Evolutionary conservation across 805 yeast species (phyloP).

Genomic region (Martiniozyma abietophila): DNA sequence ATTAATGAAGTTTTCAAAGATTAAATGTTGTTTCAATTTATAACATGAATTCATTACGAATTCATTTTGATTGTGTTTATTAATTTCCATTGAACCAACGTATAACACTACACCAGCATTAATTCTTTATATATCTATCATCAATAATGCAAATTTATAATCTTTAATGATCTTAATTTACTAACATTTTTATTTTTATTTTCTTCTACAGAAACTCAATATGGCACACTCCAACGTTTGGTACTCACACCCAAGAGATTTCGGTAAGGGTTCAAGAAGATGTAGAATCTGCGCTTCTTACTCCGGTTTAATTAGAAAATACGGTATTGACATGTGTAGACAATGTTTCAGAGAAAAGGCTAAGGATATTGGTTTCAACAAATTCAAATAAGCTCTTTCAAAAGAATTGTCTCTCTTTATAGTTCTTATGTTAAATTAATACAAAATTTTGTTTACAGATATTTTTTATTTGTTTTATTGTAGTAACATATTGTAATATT

Average conservation of each 20-base stretch:
- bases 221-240: constrained; percentile 99
- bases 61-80: no score
- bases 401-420: neutral
- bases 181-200: constrained; percentile 12
- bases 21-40: no score
- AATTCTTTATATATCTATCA: no score
- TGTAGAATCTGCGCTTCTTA: constrained; percentile 99
- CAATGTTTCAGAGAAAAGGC: constrained; percentile 99
- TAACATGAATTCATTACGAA: no score
- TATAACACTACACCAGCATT: no score
- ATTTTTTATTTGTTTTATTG: no score
- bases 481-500: no score
- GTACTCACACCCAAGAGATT: constrained; percentile 99
- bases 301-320: constrained; percentile 99
- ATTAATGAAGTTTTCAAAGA: no score
- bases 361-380: constrained; percentile 97
- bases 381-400: constrained; percentile 69
- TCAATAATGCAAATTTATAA: no score
- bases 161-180: constrained; percentile 8
- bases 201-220: constrained; percentile 31
- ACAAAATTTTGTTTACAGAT: constrained; percentile 9
- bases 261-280: constrained; percentile 99
- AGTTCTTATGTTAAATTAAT: constrained; percentile 1
- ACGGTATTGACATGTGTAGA: constrained; percentile 99
- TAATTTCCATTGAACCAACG: no score